A percentile compares a stretch with the other conserved stretches of the same genome.
Conservation (phyloP, 2,329 filamentous ascomycete species). For the Colletotrichum liriopes region DNA sequence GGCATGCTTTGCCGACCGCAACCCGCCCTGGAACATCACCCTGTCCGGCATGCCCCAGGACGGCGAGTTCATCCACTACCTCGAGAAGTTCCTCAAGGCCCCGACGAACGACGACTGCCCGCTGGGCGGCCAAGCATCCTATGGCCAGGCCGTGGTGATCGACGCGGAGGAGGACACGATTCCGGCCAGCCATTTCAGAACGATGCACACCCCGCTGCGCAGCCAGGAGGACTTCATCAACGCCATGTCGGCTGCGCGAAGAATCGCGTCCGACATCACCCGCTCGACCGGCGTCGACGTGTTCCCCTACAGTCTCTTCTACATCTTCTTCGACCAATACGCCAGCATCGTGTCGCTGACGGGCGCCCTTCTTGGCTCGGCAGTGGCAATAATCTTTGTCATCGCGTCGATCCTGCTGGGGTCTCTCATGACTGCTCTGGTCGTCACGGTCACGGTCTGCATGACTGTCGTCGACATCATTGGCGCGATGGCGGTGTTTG, state of each 20-base stretch:
- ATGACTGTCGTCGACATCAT: constrained; percentile 98
- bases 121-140: constrained; percentile 89
- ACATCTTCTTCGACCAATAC: constrained; percentile 99
- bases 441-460: constrained; percentile 88
- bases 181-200: constrained; percentile 91
- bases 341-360: constrained; percentile 86
- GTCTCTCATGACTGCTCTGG: constrained; percentile 83
- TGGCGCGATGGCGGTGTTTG: constrained; percentile 91
- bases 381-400: constrained; percentile 87
- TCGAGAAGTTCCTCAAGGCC: constrained; percentile 84
- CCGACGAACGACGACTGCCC: constrained; percentile 89
- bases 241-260: constrained; percentile 89
- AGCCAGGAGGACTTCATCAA: constrained; percentile 94
- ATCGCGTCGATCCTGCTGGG: constrained; percentile 87
- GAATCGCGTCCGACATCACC: constrained; percentile 85
- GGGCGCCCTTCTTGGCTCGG: constrained; percentile 83
- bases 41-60: constrained; percentile 93
- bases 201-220: constrained; percentile 87
- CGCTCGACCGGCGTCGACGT: constrained; percentile 82
- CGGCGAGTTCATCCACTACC: constrained; percentile 89
- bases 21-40: constrained; percentile 90
- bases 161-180: constrained; percentile 78
- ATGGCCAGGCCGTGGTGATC: constrained; percentile 87
- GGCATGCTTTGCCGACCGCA: constrained; percentile 84
- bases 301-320: constrained; percentile 97